Evolutionary conservation across 2,329 filamentous ascomycete species (phyloP).

Genomic region (Aureobasidium sp.): DNA sequence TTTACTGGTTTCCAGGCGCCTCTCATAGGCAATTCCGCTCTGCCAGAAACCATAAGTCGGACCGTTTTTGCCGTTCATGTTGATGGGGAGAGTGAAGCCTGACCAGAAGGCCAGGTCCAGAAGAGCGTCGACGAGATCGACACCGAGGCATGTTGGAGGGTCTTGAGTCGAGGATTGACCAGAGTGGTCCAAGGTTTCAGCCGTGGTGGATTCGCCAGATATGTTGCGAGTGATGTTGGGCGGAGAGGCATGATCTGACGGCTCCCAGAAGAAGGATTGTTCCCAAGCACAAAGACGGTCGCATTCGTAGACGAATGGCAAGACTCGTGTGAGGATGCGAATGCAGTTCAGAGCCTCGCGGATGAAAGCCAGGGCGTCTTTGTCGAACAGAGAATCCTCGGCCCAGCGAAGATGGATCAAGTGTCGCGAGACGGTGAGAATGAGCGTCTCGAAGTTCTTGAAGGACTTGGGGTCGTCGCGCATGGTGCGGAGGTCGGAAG

Average conservation of each 20-base stretch:
- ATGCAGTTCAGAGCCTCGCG: conserved; percentile 88
- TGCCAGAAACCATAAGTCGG: conserved; percentile 95
- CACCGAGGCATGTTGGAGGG: conserved; percentile 43
- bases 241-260: neutral
- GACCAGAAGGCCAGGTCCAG: conserved; percentile 87
- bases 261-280: conserved; percentile 81
- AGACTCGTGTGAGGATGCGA: conserved; percentile 76
- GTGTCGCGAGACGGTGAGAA: conserved; percentile 75
- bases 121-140: conserved; percentile 86
- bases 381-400: conserved; percentile 57
- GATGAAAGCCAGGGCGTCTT: conserved; percentile 23
- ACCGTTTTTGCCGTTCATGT: conserved; percentile 38
- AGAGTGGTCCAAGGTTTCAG: neutral
- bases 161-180: neutral
- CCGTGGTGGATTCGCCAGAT: conserved; percentile 44
- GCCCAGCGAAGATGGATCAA: conserved; percentile 78
- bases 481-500: conserved; percentile 72
- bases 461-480: conserved; percentile 64
- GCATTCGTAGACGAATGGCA: conserved; percentile 88
- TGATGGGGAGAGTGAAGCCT: conserved; percentile 71
- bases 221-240: neutral
- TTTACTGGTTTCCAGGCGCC: conserved; percentile 76
- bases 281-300: conserved; percentile 81
- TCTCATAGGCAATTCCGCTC: conserved; percentile 93
- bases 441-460: conserved; percentile 82